Evolutionary conservation across 805 yeast species (phyloP), one percentile per base, ranked within the genome.

Genomic region (Metschnikowia vanudenii): DNA sequence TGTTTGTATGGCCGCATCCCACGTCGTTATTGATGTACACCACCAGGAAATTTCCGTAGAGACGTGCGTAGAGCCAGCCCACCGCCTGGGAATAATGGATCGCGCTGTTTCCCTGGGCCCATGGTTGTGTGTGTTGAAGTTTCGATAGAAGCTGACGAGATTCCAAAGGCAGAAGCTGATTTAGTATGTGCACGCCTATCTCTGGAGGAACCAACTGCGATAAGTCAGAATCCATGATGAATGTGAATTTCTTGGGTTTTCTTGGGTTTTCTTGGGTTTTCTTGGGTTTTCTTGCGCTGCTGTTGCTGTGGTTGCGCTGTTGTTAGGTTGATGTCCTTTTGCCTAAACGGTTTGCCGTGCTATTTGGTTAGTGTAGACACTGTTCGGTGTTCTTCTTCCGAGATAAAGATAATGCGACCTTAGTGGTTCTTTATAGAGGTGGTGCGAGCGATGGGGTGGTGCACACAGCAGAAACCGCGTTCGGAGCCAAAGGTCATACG

Each of bases 161-260:
- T 13, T 48, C 51, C 24, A 16, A 30, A 16, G 53, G 43, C 45
- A 42, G 50, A 11, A 51, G 46, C 30, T 51, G 48, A 26, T 39
- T 33, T 9, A 51, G 38, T 2, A 51, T 40, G 29, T 47, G 39
- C 32, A 51, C 48, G 29, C 47, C 53, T 9, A 51, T 28, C 30
- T 51, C 55, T 13, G 45, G 45, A 11, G 55, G 55, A n/a, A 51
- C 46, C 31, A 43, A 10, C n/a, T 13, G 28, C 13, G 41, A 40
- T 8, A 20, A 14, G 26, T 20, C 33, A 7, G 42, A 40, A 43
- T 39, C 39, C 42, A 39, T 43, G 5, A 8, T 19, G 29, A 16
- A 5, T 4, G 34, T 19, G 24, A 12, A 9, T 11, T 11, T 29
- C 11, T 29, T 29, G 32, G 5, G 32, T 29, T 29, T 12, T 6